Percentiles rank a stretch among this genome's conserved stretches.
These are phyloP conservation scores for Ogataea pignaliae DNA, from an alignment of 805 yeast genomes.

Conservation along the genomic window DNA sequence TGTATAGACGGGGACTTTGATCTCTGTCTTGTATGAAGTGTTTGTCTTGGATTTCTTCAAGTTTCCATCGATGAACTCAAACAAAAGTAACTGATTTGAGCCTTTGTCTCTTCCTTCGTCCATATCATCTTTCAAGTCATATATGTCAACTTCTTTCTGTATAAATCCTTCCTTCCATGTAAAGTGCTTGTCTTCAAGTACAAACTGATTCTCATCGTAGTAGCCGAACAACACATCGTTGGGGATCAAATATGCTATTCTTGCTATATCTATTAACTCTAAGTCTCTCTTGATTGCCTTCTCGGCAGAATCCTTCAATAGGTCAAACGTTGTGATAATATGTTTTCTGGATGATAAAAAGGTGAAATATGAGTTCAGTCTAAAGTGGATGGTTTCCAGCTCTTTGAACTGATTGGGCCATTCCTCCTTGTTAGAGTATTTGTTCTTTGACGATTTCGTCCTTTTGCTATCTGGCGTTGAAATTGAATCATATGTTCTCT, in stretches of 20 bases:
- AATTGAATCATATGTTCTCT: too few species aligned
- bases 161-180: slow-evolving; percentile 47
- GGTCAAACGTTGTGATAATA: slow-evolving; percentile 51
- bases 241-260: slow-evolving; percentile 59
- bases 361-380: slow-evolving; percentile 57
- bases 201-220: slow-evolving; percentile 67
- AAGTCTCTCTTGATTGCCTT: slow-evolving; percentile 42
- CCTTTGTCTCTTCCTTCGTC: slow-evolving; percentile 18
- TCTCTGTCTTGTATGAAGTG: slow-evolving; percentile 37
- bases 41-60: slow-evolving; percentile 44
- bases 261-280: slow-evolving; percentile 55
- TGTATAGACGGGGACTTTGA: slow-evolving; percentile 47
- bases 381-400: slow-evolving; percentile 43
- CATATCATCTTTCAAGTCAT: slow-evolving; percentile 37
- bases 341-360: slow-evolving; percentile 59
- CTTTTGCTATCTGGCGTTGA: neutral
- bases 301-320: slow-evolving; percentile 49
- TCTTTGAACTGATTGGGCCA: slow-evolving; percentile 35
- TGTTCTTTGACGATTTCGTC: slow-evolving; percentile 4
- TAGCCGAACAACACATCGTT: slow-evolving; percentile 67
- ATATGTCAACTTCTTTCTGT: slow-evolving; percentile 52
- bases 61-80: slow-evolving; percentile 73
- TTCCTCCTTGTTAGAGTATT: slow-evolving; percentile 3
- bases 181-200: slow-evolving; percentile 40
- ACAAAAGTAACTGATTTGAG: slow-evolving; percentile 55